Percentiles rank a stretch among this genome's conserved stretches.
phyloP scores from a whole-genome alignment of 2,329 filamentous ascomycete species.

The Penicillium sp. region DNA sequence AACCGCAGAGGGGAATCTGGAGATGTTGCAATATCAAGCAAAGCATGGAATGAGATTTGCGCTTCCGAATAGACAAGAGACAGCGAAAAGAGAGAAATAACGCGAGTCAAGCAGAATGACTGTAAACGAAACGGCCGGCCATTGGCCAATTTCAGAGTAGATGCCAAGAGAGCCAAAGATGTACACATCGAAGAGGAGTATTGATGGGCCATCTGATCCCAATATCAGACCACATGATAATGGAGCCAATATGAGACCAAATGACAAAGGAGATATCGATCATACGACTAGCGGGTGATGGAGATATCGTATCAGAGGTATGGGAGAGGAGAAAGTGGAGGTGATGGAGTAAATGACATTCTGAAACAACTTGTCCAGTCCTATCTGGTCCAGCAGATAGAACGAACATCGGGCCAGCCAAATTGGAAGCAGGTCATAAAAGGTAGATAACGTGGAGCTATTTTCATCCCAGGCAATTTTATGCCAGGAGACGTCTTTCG shows the following conservation, averaged over 20 bases:
- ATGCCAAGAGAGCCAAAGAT: constrained; percentile 11
- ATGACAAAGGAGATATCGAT: background rate
- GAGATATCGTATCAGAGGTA: background rate
- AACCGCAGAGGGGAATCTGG: constrained; percentile 25
- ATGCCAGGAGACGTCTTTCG: constrained; percentile 16
- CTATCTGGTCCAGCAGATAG: constrained; percentile 3
- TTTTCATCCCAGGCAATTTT: background rate
- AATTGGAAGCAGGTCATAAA: background rate
- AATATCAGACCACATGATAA: constrained; percentile 13
- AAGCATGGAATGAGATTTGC: constrained; percentile 6
- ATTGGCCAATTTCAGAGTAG: constrained; percentile 10
- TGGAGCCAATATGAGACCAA: constrained; percentile 16
- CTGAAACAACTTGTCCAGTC: background rate
- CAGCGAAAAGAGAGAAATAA: background rate
- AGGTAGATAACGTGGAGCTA: background rate
- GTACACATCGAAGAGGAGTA: constrained; percentile 14
- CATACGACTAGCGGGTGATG: background rate
- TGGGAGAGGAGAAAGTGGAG: background rate
- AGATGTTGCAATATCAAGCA: constrained; percentile 13
- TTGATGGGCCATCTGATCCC: constrained; percentile 21
- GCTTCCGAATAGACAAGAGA: constrained; percentile 3
- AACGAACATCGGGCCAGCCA: constrained; percentile 20
- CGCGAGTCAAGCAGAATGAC: background rate
- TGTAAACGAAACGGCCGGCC: constrained; percentile 5
- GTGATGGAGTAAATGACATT: background rate